phyloP scores from a whole-genome alignment of 352 stramenopile genomes.

The Phytophthora vignae region DNA sequence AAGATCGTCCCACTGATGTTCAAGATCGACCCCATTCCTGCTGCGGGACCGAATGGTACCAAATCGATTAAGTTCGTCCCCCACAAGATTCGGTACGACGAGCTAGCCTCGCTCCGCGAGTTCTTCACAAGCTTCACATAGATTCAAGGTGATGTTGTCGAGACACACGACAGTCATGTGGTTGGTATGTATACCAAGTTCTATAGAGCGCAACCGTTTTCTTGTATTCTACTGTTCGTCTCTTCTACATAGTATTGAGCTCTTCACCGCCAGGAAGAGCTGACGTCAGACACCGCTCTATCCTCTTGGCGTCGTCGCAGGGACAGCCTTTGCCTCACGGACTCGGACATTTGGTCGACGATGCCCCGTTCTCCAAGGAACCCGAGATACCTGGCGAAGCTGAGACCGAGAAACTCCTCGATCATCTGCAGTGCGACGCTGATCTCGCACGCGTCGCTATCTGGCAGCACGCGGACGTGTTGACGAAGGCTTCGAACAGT shows the following conservation, averaged over 20 bases:
- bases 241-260: too few species aligned
- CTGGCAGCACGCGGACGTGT: slow-evolving; percentile 57
- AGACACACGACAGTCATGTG: slow-evolving; percentile 4
- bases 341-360: slow-evolving; percentile 38
- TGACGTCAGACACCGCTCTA: slow-evolving; percentile 21
- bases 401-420: slow-evolving; percentile 78
- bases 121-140: slow-evolving; percentile 48
- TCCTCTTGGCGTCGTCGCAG: slow-evolving; percentile 22
- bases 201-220: slow-evolving; percentile 30
- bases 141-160: slow-evolving; percentile 14
- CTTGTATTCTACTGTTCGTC: slow-evolving; percentile 28
- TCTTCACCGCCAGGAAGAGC: slow-evolving; percentile 13
- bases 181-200: slow-evolving; percentile 20
- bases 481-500: slow-evolving; percentile 73
- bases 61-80: slow-evolving; percentile 48
- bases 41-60: slow-evolving; percentile 22
- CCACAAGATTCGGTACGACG: slow-evolving; percentile 62
- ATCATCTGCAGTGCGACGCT: slow-evolving; percentile 57
- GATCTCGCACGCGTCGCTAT: slow-evolving; percentile 64
- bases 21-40: slow-evolving; percentile 29
- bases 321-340: slow-evolving; percentile 17
- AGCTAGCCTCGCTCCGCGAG: slow-evolving; percentile 48
- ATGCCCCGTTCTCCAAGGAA: slow-evolving; percentile 78
- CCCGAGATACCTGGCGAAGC: slow-evolving; percentile 66
- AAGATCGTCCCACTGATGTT: slow-evolving; percentile 68